Conservation (phyloP, 495 filamentous ascomycete species). For the Tetracladium setigerum region DNA sequence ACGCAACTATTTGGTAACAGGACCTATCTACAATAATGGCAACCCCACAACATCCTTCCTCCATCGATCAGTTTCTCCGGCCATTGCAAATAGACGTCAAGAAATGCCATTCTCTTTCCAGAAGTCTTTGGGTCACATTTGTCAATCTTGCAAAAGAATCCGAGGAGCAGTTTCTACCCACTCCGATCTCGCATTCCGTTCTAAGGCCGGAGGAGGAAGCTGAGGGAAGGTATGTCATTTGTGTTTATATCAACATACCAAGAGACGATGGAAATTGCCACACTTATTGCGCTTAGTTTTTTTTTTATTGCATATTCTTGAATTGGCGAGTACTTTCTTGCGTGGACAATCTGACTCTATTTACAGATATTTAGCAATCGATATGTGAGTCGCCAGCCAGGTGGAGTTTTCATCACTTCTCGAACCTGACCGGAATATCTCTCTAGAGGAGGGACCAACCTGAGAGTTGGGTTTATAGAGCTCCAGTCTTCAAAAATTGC, state of each 20-base stretch:
- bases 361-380: constrained; percentile 62
- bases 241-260: too few relatives aligned
- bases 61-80: constrained; percentile 34
- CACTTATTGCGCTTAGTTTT: too few relatives aligned
- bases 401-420: neutral
- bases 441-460: constrained; percentile 62
- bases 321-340: too few relatives aligned
- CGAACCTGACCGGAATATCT: constrained; percentile 4
- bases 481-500: constrained; percentile 26
- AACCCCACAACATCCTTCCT: constrained; percentile 7
- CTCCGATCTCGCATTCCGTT: constrained; percentile 55
- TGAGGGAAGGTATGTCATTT: constrained; percentile 43
- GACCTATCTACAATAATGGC: constrained; percentile 18
- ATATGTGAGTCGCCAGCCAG: constrained; percentile 44
- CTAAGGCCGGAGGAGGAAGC: constrained; percentile 54
- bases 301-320: too few relatives aligned
- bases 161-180: constrained; percentile 66
- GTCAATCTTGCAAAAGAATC: constrained; percentile 56
- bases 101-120: constrained; percentile 51
- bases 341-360: constrained; percentile 3
- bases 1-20: too few relatives aligned
- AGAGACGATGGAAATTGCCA: too few relatives aligned
- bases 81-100: constrained; percentile 35
- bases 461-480: constrained; percentile 73
- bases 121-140: constrained; percentile 54